Percentiles rank a stretch among this genome's conserved stretches.
phyloP scores from a whole-genome alignment of 192 early-diverging fungal species.

The Podila horticola region DNA sequence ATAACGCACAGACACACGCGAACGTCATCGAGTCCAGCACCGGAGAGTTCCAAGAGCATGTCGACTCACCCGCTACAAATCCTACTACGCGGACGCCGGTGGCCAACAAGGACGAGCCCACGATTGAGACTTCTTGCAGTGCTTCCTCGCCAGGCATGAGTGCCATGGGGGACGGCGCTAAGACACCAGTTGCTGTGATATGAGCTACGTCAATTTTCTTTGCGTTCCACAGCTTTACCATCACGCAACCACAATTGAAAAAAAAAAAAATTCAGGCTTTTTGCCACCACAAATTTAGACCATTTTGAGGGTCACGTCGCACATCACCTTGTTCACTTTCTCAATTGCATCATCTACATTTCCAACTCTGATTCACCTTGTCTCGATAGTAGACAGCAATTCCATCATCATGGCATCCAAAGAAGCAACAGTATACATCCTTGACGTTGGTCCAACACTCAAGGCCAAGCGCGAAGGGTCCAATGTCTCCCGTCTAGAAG shows the following conservation, averaged over 20 bases:
- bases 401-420: conserved; percentile 30
- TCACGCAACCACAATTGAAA: too few species aligned
- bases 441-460: conserved; percentile 51
- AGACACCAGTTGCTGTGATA: background rate
- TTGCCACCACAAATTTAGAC: too few species aligned
- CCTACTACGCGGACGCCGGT: background rate
- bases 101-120: background rate
- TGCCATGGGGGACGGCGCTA: background rate
- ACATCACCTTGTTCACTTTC: background rate
- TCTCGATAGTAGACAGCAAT: background rate
- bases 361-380: background rate
- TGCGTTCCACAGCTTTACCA: too few species aligned
- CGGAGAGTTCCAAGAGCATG: background rate
- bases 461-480: conserved; percentile 22
- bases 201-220: background rate
- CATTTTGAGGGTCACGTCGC: background rate
- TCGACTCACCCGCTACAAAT: background rate
- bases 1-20: background rate
- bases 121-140: background rate
- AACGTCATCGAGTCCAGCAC: too few species aligned
- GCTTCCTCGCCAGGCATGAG: background rate
- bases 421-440: conserved; percentile 52
- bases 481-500: conserved; percentile 25
- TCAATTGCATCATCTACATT: background rate
- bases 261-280: too few species aligned